A percentile compares a stretch with the other conserved stretches of the same genome.
Conservation (phyloP, 2,329 filamentous ascomycete genomes). For the Phyllosticta citrichinensis region DNA sequence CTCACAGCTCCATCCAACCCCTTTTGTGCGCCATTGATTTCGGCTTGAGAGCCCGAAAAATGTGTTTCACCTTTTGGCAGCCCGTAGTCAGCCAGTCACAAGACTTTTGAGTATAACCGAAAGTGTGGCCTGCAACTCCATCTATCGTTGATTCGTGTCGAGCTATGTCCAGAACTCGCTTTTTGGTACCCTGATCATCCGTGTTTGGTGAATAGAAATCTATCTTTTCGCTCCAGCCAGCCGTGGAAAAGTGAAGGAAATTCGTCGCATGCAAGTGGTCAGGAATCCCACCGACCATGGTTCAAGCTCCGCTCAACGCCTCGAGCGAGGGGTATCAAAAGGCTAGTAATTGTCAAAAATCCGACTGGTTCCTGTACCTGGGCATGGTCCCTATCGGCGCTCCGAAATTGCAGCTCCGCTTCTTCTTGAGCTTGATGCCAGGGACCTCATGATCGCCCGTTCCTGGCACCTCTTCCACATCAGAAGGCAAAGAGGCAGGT, state of each 20-base stretch:
- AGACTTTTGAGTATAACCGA: neutral
- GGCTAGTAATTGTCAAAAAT: constrained; percentile 9
- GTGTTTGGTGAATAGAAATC: neutral
- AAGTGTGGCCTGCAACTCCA: neutral
- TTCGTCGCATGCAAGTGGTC: neutral
- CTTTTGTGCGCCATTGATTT: neutral
- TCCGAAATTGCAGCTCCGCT: constrained; percentile 25
- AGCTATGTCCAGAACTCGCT: neutral
- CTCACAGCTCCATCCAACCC: neutral
- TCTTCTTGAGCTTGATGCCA: constrained; percentile 24
- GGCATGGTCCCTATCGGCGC: constrained; percentile 20
- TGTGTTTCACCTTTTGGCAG: neutral
- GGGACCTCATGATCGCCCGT: constrained; percentile 15
- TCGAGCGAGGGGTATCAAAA: neutral
- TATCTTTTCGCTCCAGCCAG: neutral
- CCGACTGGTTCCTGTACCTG: constrained; percentile 1
- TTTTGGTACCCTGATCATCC: neutral
- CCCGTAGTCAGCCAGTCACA: neutral
- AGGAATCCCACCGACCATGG: neutral
- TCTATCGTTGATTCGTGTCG: neutral
- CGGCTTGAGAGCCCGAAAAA: neutral
- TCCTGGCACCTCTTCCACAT: constrained; percentile 12
- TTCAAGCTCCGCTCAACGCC: neutral
- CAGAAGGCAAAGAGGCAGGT: constrained; percentile 13
- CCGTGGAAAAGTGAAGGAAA: neutral